These are phyloP conservation scores for Trichosanthes truncata DNA, from an alignment of 306 rosid species.

Conservation along the genomic window DNA sequence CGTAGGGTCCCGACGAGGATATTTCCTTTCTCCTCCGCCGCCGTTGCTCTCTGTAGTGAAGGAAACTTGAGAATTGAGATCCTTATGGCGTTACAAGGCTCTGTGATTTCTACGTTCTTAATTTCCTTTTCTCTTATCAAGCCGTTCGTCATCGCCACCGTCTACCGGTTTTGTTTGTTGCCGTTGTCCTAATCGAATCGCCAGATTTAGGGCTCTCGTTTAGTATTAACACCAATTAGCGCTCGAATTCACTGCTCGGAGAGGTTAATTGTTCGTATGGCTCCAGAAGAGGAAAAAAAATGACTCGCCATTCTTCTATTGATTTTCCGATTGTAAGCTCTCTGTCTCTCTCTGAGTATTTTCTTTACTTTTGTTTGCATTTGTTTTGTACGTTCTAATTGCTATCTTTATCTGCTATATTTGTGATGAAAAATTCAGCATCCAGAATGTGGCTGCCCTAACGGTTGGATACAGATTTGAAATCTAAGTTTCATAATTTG, in stretches of 20 bases:
- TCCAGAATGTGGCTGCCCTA: background rate
- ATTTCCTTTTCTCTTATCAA: conserved; percentile 5
- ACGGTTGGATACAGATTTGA: background rate
- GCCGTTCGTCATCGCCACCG: conserved; percentile 2
- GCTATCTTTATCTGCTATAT: background rate
- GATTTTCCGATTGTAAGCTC: conserved; percentile 53
- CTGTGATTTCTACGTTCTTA: conserved; percentile 13
- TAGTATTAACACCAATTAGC: background rate
- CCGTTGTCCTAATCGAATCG: background rate
- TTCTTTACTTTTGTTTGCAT: background rate
- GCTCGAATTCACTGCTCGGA: conserved; percentile 3
- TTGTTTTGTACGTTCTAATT: background rate
- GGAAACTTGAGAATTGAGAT: background rate
- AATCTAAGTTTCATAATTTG: too few species aligned
- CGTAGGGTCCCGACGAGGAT: background rate
- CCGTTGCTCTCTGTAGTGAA: background rate
- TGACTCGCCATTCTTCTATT: conserved; percentile 69
- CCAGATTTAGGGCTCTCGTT: conserved; percentile 5
- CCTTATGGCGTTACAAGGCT: conserved; percentile 31
- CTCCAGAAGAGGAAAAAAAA: conserved; percentile 59
- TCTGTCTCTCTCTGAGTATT: background rate
- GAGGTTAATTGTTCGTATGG: conserved; percentile 45
- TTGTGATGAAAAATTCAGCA: background rate
- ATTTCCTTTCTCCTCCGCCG: background rate
- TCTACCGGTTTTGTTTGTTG: conserved; percentile 3